Conservation (phyloP, 768 basidiomycete genomes). For the Suillus sp. region DNA sequence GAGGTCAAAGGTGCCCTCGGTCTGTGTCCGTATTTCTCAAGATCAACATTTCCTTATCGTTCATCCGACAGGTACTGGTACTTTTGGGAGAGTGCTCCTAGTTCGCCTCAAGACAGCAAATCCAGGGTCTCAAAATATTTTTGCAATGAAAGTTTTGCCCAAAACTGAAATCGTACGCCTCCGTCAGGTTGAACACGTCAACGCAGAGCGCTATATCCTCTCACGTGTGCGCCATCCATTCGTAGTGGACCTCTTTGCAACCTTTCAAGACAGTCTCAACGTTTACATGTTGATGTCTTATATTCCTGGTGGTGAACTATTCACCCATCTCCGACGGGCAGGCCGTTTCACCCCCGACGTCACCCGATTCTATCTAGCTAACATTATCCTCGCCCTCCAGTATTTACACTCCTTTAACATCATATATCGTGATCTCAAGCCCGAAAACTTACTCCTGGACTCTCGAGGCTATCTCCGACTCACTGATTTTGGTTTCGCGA, state of each 20-base stretch:
- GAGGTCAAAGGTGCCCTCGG: constrained; percentile 80
- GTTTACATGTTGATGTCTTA: constrained; percentile 98
- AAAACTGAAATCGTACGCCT: constrained; percentile 86
- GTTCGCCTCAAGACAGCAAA: constrained; percentile 72
- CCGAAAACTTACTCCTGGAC: constrained; percentile 97
- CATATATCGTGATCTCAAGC: constrained; percentile 98
- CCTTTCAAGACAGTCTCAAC: constrained; percentile 94
- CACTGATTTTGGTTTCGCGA: constrained; percentile 98
- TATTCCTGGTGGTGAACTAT: constrained; percentile 95
- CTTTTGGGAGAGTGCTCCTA: constrained; percentile 91
- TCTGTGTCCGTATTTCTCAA: constrained; percentile 34
- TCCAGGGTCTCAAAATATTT: constrained; percentile 48
- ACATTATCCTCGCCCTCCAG: constrained; percentile 92
- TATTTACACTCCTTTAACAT: constrained; percentile 96
- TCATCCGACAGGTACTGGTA: constrained; percentile 78
- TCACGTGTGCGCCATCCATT: constrained; percentile 92
- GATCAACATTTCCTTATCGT: constrained; percentile 10
- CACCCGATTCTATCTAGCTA: constrained; percentile 96
- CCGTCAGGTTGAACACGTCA: constrained; percentile 97
- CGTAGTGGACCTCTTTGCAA: constrained; percentile 93
- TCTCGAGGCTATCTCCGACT: constrained; percentile 91
- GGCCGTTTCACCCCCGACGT: constrained; percentile 96
- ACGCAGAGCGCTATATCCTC: constrained; percentile 92
- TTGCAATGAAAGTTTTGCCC: constrained; percentile 87
- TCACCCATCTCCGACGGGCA: constrained; percentile 93